phyloP scores from a whole-genome alignment of 129 eudicot species.

The Centrapalus pauciflorus region DNA sequence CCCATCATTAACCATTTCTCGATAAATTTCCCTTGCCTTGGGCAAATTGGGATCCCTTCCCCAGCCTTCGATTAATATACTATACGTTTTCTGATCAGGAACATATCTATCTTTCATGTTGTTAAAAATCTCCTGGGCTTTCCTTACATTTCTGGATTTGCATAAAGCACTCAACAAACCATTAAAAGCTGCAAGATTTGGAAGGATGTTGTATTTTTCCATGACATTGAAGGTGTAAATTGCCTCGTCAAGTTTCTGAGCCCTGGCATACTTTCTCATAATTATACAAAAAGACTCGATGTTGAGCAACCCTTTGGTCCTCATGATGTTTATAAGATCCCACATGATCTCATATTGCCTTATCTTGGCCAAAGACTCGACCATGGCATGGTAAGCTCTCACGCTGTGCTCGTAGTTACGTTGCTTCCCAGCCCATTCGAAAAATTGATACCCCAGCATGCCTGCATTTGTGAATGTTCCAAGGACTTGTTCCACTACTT shows the following conservation, averaged over 20 bases:
- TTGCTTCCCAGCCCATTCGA: slow-evolving; percentile 92
- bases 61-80: slow-evolving; percentile 94
- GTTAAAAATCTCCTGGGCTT: slow-evolving; percentile 90
- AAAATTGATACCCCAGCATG: slow-evolving; percentile 71
- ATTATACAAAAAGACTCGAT: slow-evolving; percentile 92
- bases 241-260: slow-evolving; percentile 80
- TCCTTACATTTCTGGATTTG: slow-evolving; percentile 82
- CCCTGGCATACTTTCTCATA: slow-evolving; percentile 89
- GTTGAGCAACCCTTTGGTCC: slow-evolving; percentile 61
- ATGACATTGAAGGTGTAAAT: slow-evolving; percentile 82
- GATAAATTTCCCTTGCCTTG: slow-evolving; percentile 68
- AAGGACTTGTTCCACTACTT: slow-evolving; percentile 73
- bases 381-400: slow-evolving; percentile 77
- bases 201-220: slow-evolving; percentile 62
- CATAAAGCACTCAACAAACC: slow-evolving; percentile 88
- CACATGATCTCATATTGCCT: slow-evolving; percentile 92
- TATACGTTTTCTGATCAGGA: slow-evolving; percentile 87
- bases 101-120: slow-evolving; percentile 56
- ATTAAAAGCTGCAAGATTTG: slow-evolving; percentile 86
- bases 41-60: slow-evolving; percentile 92
- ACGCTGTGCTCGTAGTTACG: slow-evolving; percentile 68
- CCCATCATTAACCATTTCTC: slow-evolving; percentile 62
- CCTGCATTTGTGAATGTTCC: slow-evolving; percentile 78
- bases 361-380: slow-evolving; percentile 86
- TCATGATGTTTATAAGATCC: slow-evolving; percentile 87